phyloP scores from a whole-genome alignment of 805 yeast species.

The Jamesozyma piceae region DNA sequence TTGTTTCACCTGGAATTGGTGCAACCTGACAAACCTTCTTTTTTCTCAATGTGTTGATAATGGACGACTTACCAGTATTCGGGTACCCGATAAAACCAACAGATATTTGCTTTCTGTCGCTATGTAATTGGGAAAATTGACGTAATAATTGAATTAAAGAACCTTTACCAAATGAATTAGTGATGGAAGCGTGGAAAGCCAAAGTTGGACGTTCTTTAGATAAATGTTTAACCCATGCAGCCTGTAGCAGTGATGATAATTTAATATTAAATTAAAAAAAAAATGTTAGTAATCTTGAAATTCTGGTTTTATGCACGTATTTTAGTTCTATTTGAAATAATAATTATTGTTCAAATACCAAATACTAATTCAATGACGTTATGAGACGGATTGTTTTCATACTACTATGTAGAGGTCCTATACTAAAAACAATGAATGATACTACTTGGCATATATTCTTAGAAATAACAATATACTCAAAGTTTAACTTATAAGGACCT shows the following conservation, averaged over 20 bases:
- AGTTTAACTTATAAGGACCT: constrained; percentile 58
- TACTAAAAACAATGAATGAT: constrained; percentile 61
- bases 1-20: constrained; percentile 98
- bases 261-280: constrained; percentile 24
- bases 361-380: too few species aligned
- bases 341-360: not conserved
- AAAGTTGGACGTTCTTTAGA: constrained; percentile 88
- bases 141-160: constrained; percentile 85
- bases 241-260: constrained; percentile 24
- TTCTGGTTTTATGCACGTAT: not conserved
- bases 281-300: constrained; percentile 9
- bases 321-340: not conserved
- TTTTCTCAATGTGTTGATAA: constrained; percentile 83
- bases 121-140: constrained; percentile 83
- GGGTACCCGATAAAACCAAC: constrained; percentile 98
- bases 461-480: constrained; percentile 36
- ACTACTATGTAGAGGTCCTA: constrained; percentile 45
- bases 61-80: constrained; percentile 94
- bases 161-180: constrained; percentile 96
- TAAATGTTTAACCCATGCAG: constrained; percentile 96
- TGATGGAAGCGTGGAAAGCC: constrained; percentile 96
- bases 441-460: not conserved
- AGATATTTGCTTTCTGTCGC: constrained; percentile 90
- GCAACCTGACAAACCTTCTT: constrained; percentile 97
- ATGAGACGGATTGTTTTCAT: too few species aligned